phyloP scores from a whole-genome alignment of 169 alveolate genomes.

The Amoebophrya sp. region DNA sequence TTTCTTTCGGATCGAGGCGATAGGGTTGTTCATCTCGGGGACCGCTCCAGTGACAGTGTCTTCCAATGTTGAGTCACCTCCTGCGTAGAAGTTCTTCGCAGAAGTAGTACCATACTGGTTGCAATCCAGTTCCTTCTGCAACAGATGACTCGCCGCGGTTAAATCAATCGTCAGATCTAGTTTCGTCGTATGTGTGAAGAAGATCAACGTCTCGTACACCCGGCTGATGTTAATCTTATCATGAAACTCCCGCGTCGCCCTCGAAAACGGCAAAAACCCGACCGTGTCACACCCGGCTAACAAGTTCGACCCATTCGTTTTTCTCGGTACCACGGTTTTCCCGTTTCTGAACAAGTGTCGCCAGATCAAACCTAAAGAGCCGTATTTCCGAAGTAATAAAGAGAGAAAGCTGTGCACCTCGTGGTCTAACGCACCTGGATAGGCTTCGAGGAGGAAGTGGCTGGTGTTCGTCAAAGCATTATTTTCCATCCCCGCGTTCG shows the following conservation, averaged over 20 bases:
- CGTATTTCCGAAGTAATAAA: background rate
- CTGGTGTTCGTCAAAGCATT: no score
- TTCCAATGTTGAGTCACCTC: no score
- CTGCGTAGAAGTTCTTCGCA: no score
- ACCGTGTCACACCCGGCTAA: no score
- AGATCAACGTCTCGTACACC: background rate
- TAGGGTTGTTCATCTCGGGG: no score
- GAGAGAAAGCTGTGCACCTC: background rate
- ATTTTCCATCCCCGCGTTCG: no score
- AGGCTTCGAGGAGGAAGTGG: background rate
- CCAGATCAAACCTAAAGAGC: background rate
- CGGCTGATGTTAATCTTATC: background rate
- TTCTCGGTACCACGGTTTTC: no score
- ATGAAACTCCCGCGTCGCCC: background rate
- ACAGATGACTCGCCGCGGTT: background rate
- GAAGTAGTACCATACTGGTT: no score
- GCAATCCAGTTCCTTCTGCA: background rate
- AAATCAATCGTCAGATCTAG: background rate
- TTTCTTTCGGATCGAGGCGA: no score
- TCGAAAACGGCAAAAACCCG: background rate
- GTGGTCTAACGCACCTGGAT: background rate
- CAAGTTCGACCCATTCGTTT: no score
- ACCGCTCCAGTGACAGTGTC: no score
- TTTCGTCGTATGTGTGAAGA: background rate
- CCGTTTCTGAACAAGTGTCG: background rate